Evolutionary conservation across 306 rosid species (phyloP).

Genomic region (Oemleria cerasiformis): DNA sequence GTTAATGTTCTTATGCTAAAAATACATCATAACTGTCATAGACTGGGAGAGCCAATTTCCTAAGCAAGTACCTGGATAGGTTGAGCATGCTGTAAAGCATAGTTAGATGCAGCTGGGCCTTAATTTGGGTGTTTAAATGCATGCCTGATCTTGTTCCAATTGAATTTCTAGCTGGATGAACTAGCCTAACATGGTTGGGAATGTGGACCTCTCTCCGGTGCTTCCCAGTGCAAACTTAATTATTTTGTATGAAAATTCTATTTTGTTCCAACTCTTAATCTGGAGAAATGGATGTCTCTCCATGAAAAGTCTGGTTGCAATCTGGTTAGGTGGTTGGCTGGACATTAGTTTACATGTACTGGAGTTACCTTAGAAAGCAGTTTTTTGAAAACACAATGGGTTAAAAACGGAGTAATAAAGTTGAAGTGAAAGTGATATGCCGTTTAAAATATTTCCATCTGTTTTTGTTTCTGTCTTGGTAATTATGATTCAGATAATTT

Average conservation of each 20-base stretch:
- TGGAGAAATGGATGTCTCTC: neutral
- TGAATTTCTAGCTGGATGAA: neutral
- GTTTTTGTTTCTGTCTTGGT: too few species aligned
- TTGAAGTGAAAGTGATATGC: constrained; percentile 3
- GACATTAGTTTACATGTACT: neutral
- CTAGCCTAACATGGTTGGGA: neutral
- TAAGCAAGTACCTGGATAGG: neutral
- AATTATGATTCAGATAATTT: neutral
- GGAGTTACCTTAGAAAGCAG: neutral
- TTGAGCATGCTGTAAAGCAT: neutral
- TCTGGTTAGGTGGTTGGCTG: neutral
- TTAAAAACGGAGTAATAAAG: neutral
- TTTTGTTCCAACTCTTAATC: neutral
- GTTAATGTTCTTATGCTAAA: neutral
- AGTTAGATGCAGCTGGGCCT: neutral
- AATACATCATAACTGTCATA: neutral
- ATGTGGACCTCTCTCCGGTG: neutral
- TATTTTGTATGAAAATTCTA: neutral
- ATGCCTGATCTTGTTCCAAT: neutral
- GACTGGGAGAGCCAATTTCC: neutral
- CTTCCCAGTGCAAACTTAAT: neutral
- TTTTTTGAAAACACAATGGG: neutral
- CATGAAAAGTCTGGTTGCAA: neutral
- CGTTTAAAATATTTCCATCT: too few species aligned
- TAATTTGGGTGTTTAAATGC: neutral